Percentiles rank a stretch among this genome's conserved stretches.
Evolutionary conservation across 768 basidiomycete species (phyloP).

Genomic region (Baorangia bicolor): DNA sequence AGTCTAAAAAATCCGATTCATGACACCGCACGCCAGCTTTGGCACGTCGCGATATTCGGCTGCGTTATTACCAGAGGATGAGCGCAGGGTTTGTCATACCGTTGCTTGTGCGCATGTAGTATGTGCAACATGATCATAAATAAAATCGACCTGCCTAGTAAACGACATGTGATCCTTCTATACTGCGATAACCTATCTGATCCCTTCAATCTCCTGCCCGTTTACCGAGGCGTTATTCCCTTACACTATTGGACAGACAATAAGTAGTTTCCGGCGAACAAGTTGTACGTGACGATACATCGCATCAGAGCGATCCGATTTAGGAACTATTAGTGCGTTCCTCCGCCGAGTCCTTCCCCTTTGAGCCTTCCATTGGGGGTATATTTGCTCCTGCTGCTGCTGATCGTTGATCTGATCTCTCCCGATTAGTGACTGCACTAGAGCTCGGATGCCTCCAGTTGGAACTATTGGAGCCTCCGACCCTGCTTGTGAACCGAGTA

Average conservation of each 20-base stretch:
- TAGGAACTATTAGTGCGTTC: conserved; percentile 24
- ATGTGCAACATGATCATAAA: conserved; percentile 13
- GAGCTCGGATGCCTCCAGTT: conserved; percentile 20
- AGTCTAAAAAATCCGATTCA: conserved; percentile 28
- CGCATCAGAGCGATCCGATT: conserved; percentile 15
- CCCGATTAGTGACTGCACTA: conserved; percentile 12
- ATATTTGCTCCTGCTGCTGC: conserved; percentile 1
- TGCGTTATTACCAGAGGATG: conserved; percentile 6
- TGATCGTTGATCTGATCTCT: conserved; percentile 18
- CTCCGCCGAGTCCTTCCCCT: conserved; percentile 20
- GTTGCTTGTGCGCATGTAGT: conserved; percentile 8
- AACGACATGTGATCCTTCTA: conserved; percentile 8
- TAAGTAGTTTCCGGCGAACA: conserved; percentile 15
- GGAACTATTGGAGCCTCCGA: conserved; percentile 10
- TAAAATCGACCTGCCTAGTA: conserved; percentile 6
- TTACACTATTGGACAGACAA: conserved; percentile 23
- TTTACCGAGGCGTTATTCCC: conserved; percentile 22
- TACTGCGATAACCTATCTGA: conserved; percentile 18
- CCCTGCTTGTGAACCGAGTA: conserved; percentile 17
- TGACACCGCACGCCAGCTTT: conserved; percentile 15
- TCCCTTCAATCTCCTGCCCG: conserved; percentile 28
- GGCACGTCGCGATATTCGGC: conserved; percentile 2
- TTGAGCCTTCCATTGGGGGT: conserved; percentile 27
- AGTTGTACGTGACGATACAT: conserved; percentile 21
- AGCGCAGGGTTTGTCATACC: conserved; percentile 14